These are phyloP conservation scores for Dimargaris cristalligena DNA, from an alignment of 192 early-diverging fungal species.

Conservation along the genomic window DNA sequence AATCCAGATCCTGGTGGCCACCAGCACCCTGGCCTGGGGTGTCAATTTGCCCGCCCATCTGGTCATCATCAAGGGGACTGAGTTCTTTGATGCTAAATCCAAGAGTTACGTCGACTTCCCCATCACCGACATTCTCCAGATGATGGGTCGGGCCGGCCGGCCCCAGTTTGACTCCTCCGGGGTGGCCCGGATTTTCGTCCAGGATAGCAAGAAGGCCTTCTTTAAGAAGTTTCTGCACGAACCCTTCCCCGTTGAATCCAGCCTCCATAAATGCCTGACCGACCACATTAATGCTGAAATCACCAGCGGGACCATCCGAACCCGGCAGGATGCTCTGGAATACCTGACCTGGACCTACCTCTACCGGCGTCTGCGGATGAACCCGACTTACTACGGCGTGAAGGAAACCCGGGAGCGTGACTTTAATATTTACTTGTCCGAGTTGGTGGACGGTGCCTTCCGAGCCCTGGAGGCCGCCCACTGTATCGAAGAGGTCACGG, in stretches of 20 bases:
- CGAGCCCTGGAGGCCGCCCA: slow-evolving; percentile 43
- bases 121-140: slow-evolving; percentile 95
- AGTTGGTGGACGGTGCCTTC: slow-evolving; percentile 57
- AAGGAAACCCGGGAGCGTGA: slow-evolving; percentile 48
- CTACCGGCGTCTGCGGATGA: slow-evolving; percentile 76
- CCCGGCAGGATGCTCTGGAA: slow-evolving; percentile 86
- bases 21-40: slow-evolving; percentile 94
- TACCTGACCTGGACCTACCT: slow-evolving; percentile 96
- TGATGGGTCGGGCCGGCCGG: slow-evolving; percentile 95
- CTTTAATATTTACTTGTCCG: slow-evolving; percentile 60
- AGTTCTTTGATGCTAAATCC: slow-evolving; percentile 84
- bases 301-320: slow-evolving; percentile 65
- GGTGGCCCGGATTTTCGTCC: slow-evolving; percentile 82
- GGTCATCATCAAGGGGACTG: slow-evolving; percentile 95
- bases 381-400: slow-evolving; percentile 91
- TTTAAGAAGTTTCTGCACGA: slow-evolving; percentile 97
- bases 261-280: slow-evolving; percentile 50
- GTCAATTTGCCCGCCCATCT: slow-evolving; percentile 95
- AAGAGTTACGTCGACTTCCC: slow-evolving; percentile 90
- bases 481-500: slow-evolving; percentile 36
- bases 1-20: slow-evolving; percentile 93
- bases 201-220: slow-evolving; percentile 94
- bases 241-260: slow-evolving; percentile 82
- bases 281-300: slow-evolving; percentile 95
- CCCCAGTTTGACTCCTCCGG: slow-evolving; percentile 93